Evolutionary conservation across 441 rosid species (phyloP).

Genomic region (Gossypium gossypioides): DNA sequence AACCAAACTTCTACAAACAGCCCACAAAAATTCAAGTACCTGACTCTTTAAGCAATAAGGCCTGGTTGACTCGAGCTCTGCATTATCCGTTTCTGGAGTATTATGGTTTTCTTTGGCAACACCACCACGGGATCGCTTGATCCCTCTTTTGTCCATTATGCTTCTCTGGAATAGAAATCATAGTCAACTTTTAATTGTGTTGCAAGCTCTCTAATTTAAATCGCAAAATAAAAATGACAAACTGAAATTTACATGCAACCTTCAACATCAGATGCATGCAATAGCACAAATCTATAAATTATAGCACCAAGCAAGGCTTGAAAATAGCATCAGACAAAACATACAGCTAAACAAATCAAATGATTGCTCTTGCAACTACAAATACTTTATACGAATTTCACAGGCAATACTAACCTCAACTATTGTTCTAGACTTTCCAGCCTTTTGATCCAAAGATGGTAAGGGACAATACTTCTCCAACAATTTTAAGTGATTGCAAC

Average conservation of each 20-base stretch:
- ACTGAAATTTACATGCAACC: neutral
- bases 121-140: slow-evolving; percentile 18
- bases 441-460: slow-evolving; percentile 24
- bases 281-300: neutral
- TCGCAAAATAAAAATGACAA: neutral
- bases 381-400: neutral
- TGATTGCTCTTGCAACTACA: neutral
- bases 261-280: neutral
- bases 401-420: slow-evolving; percentile 35
- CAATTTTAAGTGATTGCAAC: slow-evolving; percentile 45
- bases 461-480: slow-evolving; percentile 61
- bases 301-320: neutral
- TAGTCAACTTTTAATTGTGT: neutral
- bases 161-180: slow-evolving; percentile 27
- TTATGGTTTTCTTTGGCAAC: slow-evolving; percentile 14
- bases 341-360: neutral
- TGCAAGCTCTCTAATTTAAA: neutral
- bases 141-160: slow-evolving; percentile 9
- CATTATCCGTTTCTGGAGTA: slow-evolving; percentile 14
- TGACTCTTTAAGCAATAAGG: slow-evolving; percentile 51
- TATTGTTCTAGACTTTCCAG: slow-evolving; percentile 19
- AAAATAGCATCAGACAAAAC: neutral
- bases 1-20: slow-evolving; percentile 58
- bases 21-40: slow-evolving; percentile 83
- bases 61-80: slow-evolving; percentile 27